Percentiles rank a stretch among this genome's conserved stretches.
These are phyloP conservation scores for Canna indica DNA, from an alignment of 176 grass and related monocot genomes.

Conservation along the genomic window DNA sequence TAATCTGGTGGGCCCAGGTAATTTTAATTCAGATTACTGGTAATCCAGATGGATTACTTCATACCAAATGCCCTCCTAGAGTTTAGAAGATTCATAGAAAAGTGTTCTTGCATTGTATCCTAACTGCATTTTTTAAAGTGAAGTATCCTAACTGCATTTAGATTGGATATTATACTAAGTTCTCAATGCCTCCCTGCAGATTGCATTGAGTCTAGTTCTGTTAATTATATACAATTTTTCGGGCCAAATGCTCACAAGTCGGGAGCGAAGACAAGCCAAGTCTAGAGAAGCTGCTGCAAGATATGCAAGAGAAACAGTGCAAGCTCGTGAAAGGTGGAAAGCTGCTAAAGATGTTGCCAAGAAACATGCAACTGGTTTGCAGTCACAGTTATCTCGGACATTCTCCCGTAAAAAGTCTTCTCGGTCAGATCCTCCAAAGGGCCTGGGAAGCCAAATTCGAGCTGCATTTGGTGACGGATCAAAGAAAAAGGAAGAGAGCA, in stretches of 20 bases:
- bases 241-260: slow-evolving; percentile 53
- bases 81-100: background rate
- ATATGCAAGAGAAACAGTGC: slow-evolving; percentile 53
- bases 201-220: slow-evolving; percentile 43
- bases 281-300: slow-evolving; percentile 68
- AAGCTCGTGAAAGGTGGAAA: slow-evolving; percentile 65
- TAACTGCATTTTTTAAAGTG: background rate
- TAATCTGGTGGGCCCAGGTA: no score
- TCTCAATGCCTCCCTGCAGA: slow-evolving; percentile 25
- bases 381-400: slow-evolving; percentile 44
- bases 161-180: background rate
- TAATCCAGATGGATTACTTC: no score
- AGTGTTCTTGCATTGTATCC: background rate
- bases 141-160: background rate
- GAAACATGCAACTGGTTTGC: slow-evolving; percentile 34
- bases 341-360: slow-evolving; percentile 48
- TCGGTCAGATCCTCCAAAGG: slow-evolving; percentile 25
- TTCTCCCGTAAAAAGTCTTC: slow-evolving; percentile 37
- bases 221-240: slow-evolving; percentile 88
- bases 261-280: slow-evolving; percentile 50
- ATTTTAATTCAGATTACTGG: no score
- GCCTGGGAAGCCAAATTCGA: slow-evolving; percentile 15
- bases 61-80: no score
- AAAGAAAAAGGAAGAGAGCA: slow-evolving; percentile 10
- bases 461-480: slow-evolving; percentile 11